phyloP scores from a whole-genome alignment of 129 eudicot genomes.

The Flaveria sonorensis region DNA sequence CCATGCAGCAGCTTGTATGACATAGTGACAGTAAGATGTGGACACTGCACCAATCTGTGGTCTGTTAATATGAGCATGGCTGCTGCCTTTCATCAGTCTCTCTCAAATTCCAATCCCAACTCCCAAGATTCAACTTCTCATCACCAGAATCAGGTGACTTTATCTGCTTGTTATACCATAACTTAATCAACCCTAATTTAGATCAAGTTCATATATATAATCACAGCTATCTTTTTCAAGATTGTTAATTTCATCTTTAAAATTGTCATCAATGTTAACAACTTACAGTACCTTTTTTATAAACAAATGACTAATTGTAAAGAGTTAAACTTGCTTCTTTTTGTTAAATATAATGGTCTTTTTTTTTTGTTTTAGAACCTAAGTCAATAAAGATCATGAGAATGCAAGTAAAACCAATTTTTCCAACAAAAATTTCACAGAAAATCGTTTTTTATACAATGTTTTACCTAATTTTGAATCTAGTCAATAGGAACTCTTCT shows the following conservation, averaged over 20 bases:
- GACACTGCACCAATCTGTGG: constrained; percentile 93
- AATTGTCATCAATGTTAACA: neutral
- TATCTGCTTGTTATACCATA: neutral
- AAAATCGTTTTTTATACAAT: neutral
- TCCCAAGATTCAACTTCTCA: constrained; percentile 31
- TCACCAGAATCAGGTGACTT: constrained; percentile 31
- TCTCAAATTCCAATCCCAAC: constrained; percentile 36
- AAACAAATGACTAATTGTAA: neutral
- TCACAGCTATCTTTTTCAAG: constrained; percentile 20
- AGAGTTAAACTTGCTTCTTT: neutral
- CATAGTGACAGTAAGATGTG: constrained; percentile 91
- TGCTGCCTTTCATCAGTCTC: constrained; percentile 52
- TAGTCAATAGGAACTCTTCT: neutral
- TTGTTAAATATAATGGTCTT: neutral
- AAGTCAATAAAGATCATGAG: too few relatives aligned
- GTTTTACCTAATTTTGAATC: neutral
- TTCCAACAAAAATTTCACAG: neutral
- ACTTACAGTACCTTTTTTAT: neutral
- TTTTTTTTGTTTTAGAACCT: neutral
- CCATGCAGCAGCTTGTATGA: constrained; percentile 87
- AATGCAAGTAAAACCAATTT: neutral
- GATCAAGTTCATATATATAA: neutral
- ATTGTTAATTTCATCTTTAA: neutral
- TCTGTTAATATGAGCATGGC: constrained; percentile 77
- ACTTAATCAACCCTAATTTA: constrained; percentile 4